These are phyloP conservation scores for Trichoderma endophyticum DNA, from an alignment of 2,329 filamentous ascomycete species.

Conservation along the genomic window DNA sequence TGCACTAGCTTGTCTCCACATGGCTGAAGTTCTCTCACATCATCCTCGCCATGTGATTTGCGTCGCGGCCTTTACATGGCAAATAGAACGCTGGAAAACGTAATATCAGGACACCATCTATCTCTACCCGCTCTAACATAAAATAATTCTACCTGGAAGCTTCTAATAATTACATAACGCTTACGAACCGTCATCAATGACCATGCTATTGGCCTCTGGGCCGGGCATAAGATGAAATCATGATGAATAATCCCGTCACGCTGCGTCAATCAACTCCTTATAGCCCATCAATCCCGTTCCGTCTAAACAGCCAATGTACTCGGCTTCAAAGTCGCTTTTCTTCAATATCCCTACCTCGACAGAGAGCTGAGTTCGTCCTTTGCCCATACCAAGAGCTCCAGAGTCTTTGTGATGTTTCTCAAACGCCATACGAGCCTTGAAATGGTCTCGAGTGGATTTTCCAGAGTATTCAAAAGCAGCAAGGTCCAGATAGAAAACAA, in stretches of 20 bases:
- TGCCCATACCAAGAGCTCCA: background rate
- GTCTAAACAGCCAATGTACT: background rate
- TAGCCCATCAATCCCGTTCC: background rate
- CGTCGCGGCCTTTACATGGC: background rate
- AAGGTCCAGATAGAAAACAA: background rate
- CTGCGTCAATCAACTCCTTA: background rate
- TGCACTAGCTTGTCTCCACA: conserved; percentile 3
- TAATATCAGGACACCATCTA: background rate
- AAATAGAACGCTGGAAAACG: too few relatives aligned
- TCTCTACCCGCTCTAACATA: background rate
- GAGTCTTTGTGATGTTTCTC: background rate
- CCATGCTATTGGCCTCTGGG: background rate
- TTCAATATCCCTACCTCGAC: background rate
- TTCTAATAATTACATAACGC: background rate
- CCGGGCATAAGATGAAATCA: background rate
- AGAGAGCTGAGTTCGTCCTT: background rate
- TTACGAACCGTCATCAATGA: background rate
- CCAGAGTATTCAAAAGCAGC: background rate
- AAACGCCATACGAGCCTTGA: background rate
- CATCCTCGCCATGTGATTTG: background rate
- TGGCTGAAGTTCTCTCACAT: background rate
- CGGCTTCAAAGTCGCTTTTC: background rate
- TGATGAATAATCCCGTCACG: background rate
- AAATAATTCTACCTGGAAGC: background rate
- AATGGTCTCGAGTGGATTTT: background rate